Evolutionary conservation across 148 eudicot species (phyloP), one percentile per base, ranked within the genome.

Genomic region (Dysphania ambrosioides): DNA sequence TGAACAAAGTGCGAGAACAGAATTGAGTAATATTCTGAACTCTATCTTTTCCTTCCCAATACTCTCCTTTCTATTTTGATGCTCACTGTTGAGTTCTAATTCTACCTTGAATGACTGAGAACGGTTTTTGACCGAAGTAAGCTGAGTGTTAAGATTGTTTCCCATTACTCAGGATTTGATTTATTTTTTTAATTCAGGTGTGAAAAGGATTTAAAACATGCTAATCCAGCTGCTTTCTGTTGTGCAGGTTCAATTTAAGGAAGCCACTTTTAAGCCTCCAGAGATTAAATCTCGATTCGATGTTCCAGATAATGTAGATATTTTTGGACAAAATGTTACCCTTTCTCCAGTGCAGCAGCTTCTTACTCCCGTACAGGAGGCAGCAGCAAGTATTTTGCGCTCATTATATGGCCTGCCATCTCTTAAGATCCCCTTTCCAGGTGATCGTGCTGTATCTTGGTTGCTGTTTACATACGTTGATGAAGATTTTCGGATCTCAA

Each of bases 201-300:
- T 26, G 24, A 24, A 58, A 16, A 13, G 19, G 21, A 15, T 18
- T 13, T 47, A 13, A 47, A 47, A 47, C 16, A 16, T 47, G 53
- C 53, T 47, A 47, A 47, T 11, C 34, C 8, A 23, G 23, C 32
- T 31, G 31, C 59, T 55, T 42, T 44, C 31, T 73, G 24, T 64
- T 15, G 38, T 80, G 71, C 89, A 94, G 97, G 99, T 95, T 72
- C 83, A 81, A 77, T 95, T 95, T 66, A 93, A 88, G 75, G 99
- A 95, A 85, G 97, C 97, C 34, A 81, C 72, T 73, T 84, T 95
- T 66, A 85, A 86, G 68, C 99, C 99, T 55, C 97, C 99, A 26
- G 91, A 88, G 70, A 89, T 95, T 75, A 95, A 95, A 82, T 84
- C 97, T 57, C 90, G 56, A 72, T 60, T 95, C 23, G 84, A 86